Conservation (phyloP, 306 rosid genomes). For the cucumber (Cucumis sativus) region Cucumber_9930_V3 NC_026655.2:26907501-26908000, state of each 20-base stretch:
- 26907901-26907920: background rate
- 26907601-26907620: background rate
- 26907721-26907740: background rate
- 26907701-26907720: background rate
- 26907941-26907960: background rate
- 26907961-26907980: background rate
- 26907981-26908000: background rate
- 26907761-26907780: background rate
- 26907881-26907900: background rate
- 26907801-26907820: background rate
- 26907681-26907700: background rate
- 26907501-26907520: background rate
- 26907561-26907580: background rate
- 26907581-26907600: no score
- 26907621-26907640: background rate
- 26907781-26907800: background rate
- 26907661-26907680: background rate
- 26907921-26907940: background rate
- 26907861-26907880: background rate
- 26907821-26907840: background rate
- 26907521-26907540: background rate
- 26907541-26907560: background rate
- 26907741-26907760: background rate
- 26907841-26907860: background rate
- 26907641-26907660: background rate